Conservation (phyloP, 306 rosid genomes). For the Cucurbita pepo region DNA sequence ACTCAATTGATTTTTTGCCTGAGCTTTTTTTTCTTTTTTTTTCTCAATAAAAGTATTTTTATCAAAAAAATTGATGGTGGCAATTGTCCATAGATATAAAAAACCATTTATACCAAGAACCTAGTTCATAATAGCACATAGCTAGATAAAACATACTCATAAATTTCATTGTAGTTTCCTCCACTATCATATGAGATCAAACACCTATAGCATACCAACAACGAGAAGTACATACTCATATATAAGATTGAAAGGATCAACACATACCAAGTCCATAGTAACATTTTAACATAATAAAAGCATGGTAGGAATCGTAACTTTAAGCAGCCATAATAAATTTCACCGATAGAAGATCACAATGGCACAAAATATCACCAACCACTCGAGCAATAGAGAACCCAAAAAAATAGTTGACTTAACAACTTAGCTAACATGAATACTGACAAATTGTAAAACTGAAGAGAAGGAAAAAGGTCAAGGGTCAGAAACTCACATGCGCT, state of each 20-base stretch:
- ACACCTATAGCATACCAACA: not conserved
- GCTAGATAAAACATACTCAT: not conserved
- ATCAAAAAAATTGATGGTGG: too few species aligned
- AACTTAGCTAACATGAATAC: not conserved
- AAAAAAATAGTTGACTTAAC: not conserved
- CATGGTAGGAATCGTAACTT: not conserved
- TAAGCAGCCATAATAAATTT: not conserved
- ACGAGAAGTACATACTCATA: not conserved
- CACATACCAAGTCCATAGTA: too few species aligned
- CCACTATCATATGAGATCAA: not conserved
- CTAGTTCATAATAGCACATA: not conserved
- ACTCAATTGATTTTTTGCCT: too few species aligned
- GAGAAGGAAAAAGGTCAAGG: not conserved
- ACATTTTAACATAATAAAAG: not conserved
- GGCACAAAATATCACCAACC: too few species aligned
- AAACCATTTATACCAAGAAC: not conserved
- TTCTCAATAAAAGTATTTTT: too few species aligned
- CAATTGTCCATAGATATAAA: too few species aligned
- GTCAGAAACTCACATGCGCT: constrained; percentile 61
- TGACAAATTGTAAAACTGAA: not conserved
- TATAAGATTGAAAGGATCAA: not conserved
- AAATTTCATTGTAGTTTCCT: not conserved
- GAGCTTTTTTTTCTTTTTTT: too few species aligned
- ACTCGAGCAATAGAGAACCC: not conserved
- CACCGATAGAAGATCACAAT: not conserved